Percentiles rank a stretch among this genome's conserved stretches.
Evolutionary conservation across 495 filamentous ascomycete genomes (phyloP).

Genomic region (Aspergillus hancockii): DNA sequence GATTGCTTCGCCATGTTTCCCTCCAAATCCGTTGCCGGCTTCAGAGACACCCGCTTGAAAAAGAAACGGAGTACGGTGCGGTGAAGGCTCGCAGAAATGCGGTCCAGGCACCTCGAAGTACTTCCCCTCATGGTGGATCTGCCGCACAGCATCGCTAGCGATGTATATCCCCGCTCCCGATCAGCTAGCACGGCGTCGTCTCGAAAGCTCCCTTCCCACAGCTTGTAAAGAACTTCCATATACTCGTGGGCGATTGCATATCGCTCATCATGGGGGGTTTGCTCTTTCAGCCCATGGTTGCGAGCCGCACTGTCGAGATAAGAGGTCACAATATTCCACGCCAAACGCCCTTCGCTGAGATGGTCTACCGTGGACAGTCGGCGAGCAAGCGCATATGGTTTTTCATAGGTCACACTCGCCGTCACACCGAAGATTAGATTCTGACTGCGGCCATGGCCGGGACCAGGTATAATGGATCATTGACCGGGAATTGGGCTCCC

Average conservation of each 20-base stretch:
- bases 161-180: constrained; percentile 47
- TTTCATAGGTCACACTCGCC: constrained; percentile 54
- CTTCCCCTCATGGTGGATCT: constrained; percentile 59
- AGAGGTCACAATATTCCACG: constrained; percentile 63
- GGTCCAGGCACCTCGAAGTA: constrained; percentile 58
- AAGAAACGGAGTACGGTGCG: constrained; percentile 58
- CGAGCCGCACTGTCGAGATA: constrained; percentile 59
- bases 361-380: constrained; percentile 61
- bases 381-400: constrained; percentile 59
- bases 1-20: constrained; percentile 59
- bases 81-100: constrained; percentile 56
- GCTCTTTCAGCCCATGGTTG: constrained; percentile 52
- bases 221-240: constrained; percentile 60
- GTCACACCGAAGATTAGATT: constrained; percentile 56
- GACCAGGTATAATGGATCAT: constrained; percentile 50
- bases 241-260: constrained; percentile 63
- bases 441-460: constrained; percentile 57
- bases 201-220: constrained; percentile 60
- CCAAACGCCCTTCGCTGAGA: constrained; percentile 55
- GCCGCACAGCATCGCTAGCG: constrained; percentile 48
- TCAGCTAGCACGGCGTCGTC: constrained; percentile 57
- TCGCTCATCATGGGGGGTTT: constrained; percentile 57
- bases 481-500: constrained; percentile 35
- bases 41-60: constrained; percentile 57
- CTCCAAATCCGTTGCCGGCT: constrained; percentile 55